phyloP scores from a whole-genome alignment of 208 protist species.

The Acanthamoeba healyi region DNA sequence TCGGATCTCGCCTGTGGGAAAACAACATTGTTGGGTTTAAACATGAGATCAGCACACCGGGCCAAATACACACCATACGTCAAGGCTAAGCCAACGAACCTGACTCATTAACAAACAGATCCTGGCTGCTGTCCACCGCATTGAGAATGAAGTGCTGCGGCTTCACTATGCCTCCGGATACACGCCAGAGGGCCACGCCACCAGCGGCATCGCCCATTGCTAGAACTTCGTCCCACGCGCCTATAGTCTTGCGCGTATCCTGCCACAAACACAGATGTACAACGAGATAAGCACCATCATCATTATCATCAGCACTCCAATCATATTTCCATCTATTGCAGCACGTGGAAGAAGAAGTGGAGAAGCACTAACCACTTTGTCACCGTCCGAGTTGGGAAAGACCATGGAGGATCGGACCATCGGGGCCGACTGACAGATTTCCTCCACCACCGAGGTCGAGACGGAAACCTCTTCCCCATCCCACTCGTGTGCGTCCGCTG shows the following conservation, averaged over 20 bases:
- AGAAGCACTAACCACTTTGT: neutral
- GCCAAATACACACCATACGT: neutral
- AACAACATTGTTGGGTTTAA: too few species aligned
- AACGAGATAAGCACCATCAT: too few species aligned
- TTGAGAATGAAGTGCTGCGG: constrained; percentile 26
- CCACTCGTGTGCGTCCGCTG: neutral
- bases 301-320: too few species aligned
- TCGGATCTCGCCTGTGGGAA: neutral
- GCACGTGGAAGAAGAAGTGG: too few species aligned
- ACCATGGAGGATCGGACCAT: neutral
- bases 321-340: too few species aligned
- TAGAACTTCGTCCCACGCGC: neutral
- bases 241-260: neutral
- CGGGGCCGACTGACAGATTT: neutral
- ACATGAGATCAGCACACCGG: too few species aligned
- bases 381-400: neutral
- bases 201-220: constrained; percentile 1
- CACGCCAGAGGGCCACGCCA: constrained; percentile 5
- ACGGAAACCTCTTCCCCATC: neutral
- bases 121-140: neutral
- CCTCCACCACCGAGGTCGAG: neutral
- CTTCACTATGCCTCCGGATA: neutral
- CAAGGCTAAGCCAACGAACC: neutral
- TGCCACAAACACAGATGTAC: neutral
- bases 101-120: neutral